These are phyloP conservation scores for Clonostachys byssicola DNA, from an alignment of 2,329 filamentous ascomycete species.

Conservation along the genomic window DNA sequence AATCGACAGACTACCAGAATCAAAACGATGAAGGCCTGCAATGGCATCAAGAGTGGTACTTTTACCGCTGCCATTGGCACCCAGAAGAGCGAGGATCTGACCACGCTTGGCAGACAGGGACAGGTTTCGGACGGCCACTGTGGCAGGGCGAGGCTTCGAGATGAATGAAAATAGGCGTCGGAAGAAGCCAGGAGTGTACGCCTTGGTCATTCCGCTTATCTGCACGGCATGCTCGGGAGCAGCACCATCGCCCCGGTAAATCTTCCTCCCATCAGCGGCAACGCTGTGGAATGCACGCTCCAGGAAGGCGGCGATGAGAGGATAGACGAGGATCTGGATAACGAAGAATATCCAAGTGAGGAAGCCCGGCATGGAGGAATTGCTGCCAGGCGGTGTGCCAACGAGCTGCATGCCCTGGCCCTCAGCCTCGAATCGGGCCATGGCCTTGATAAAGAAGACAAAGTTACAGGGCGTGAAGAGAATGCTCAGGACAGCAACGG, in stretches of 20 bases:
- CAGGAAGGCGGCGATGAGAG: constrained; percentile 64
- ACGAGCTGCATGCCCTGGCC: constrained; percentile 54
- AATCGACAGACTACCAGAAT: constrained; percentile 56
- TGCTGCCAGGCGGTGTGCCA: constrained; percentile 52
- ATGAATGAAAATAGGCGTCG: constrained; percentile 43
- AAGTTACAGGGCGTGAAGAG: constrained; percentile 82
- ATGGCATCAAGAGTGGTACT: constrained; percentile 48
- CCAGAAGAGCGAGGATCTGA: constrained; percentile 72
- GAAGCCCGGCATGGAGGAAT: constrained; percentile 64
- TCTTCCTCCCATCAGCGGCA: constrained; percentile 52
- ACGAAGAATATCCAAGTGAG: constrained; percentile 70
- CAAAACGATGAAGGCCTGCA: constrained; percentile 26
- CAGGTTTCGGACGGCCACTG: constrained; percentile 70
- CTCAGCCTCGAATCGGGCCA: constrained; percentile 68
- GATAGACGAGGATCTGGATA: constrained; percentile 67
- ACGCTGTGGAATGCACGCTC: constrained; percentile 52
- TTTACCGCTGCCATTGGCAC: constrained; percentile 69
- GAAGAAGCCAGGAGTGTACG: constrained; percentile 63
- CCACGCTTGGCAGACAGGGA: constrained; percentile 65
- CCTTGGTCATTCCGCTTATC: constrained; percentile 68
- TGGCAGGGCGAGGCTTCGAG: constrained; percentile 51
- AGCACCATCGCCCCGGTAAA: constrained; percentile 20
- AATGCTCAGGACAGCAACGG: constrained; percentile 64
- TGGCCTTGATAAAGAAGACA: constrained; percentile 67
- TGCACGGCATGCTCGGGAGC: constrained; percentile 52